Base-by-base conservation (phyloP, 441 rosid species). In the Daphne laureola region DNA sequence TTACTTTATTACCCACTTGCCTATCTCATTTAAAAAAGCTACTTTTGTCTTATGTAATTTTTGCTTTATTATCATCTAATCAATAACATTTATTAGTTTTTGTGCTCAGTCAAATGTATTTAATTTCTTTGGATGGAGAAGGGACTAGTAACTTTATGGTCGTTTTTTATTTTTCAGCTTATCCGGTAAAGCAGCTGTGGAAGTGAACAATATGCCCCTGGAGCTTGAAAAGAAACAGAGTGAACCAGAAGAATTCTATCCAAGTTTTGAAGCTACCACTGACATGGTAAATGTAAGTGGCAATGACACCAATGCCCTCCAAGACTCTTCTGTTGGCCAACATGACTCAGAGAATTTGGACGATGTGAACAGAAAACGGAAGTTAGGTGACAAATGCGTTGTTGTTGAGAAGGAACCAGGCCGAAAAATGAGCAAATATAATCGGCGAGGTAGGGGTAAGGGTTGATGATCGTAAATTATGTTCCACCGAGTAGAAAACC, bases 401-500 rank as follows among this genome's bases (percentile, higher is more conserved):
- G 65, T 62, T 42, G 66, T 23, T 4, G 81, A 74, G 83, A 70
- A 73, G 58, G 73, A 66, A 62, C 69, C 55, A 64, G 67, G 67
- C 61, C 68, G 66, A 70, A 80, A 60, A 50, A 58, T 48, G 14
- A 57, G 55, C 58, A 67, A 75, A 69, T 53, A 51, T 63, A 71
- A 15, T n/a, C 72, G 82, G 67, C 72, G 80, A 71, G 75, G 67
- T 56, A 73, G 75, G 59, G 90, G 80, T 31, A 72, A 72, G 63
- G 66, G 69, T 52, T 72, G 75, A 66, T 69, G 67, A 60, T 43
- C 50, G 17, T 16, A 2, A 49, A 41, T n/a, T 4, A 6, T 51
- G 40, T 43, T 14, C 38, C 23, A 18, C 2, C 3, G 23, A 1
- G 23, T 1, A 1, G 23, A 18, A 18, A 18, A 18, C 23, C 3